These are phyloP conservation scores for Rosa multiflora DNA, from an alignment of 306 rosid species.

Conservation along the genomic window DNA sequence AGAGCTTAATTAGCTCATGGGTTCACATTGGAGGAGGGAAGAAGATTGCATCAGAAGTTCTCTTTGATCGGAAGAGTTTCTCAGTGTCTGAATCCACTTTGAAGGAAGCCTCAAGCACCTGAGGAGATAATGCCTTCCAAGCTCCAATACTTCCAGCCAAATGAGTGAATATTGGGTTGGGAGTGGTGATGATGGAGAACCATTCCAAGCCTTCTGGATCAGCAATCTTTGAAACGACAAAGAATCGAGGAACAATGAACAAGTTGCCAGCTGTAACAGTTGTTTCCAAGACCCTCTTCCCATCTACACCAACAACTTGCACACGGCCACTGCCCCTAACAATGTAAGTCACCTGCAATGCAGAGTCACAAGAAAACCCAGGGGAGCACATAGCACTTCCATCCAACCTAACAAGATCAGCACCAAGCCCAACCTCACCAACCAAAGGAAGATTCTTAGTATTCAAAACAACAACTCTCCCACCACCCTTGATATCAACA, in stretches of 20 bases:
- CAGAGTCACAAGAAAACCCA: slow-evolving; percentile 77
- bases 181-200: slow-evolving; percentile 86
- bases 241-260: slow-evolving; percentile 86
- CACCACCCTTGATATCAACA: slow-evolving; percentile 70
- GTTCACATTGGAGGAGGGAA: slow-evolving; percentile 74
- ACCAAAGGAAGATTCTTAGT: slow-evolving; percentile 80
- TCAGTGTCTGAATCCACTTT: slow-evolving; percentile 57
- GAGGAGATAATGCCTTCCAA: slow-evolving; percentile 82
- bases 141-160: slow-evolving; percentile 74
- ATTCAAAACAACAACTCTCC: slow-evolving; percentile 78
- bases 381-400: slow-evolving; percentile 85
- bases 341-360: slow-evolving; percentile 74
- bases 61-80: slow-evolving; percentile 69
- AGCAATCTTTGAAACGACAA: slow-evolving; percentile 83
- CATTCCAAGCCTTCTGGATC: slow-evolving; percentile 77
- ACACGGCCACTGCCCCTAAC: slow-evolving; percentile 73
- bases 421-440: slow-evolving; percentile 83
- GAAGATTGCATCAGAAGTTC: slow-evolving; percentile 70
- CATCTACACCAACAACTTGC: slow-evolving; percentile 78
- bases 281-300: slow-evolving; percentile 69
- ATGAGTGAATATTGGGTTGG: slow-evolving; percentile 78
- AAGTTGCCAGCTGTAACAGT: slow-evolving; percentile 59
- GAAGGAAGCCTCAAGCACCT: slow-evolving; percentile 79
- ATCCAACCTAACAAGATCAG: slow-evolving; percentile 75
- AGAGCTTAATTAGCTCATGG: neutral